phyloP scores from a whole-genome alignment of 306 rosid genomes.

The Begonia fuchsioides region DNA sequence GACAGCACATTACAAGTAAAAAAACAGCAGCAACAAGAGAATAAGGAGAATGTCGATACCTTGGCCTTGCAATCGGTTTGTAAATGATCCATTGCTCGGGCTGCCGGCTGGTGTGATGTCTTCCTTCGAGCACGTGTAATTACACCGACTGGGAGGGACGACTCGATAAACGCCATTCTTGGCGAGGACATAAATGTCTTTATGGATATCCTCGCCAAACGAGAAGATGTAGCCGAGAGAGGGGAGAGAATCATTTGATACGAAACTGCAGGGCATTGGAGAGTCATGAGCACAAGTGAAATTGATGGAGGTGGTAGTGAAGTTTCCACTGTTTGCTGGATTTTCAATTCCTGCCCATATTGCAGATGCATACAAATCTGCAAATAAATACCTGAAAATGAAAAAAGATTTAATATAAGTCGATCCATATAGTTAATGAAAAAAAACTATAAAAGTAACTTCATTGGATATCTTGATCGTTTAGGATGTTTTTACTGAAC shows the following conservation, averaged over 20 bases:
- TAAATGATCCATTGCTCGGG: too few relatives aligned
- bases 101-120: conserved; percentile 23
- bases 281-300: conserved; percentile 65
- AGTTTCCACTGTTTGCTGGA: conserved; percentile 75
- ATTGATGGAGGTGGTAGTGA: conserved; percentile 30
- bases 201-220: conserved; percentile 68
- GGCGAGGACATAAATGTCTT: conserved; percentile 52
- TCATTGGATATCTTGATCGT: too few relatives aligned
- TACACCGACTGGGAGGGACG: conserved; percentile 70
- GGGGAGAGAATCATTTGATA: conserved; percentile 41
- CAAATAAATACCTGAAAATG: conserved; percentile 53
- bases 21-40: too few relatives aligned
- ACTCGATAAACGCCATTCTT: conserved; percentile 63
- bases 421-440: not conserved
- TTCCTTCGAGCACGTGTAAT: conserved; percentile 50
- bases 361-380: conserved; percentile 62
- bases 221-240: conserved; percentile 58
- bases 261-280: conserved; percentile 37
- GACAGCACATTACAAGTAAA: too few relatives aligned
- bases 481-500: too few relatives aligned
- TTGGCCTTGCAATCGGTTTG: too few relatives aligned
- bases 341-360: conserved; percentile 59
- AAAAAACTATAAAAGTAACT: too few relatives aligned
- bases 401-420: not conserved
- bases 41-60: too few relatives aligned